Evolutionary conservation across 2,329 filamentous ascomycete species (phyloP).

Genomic region (Volutella citrinella): DNA sequence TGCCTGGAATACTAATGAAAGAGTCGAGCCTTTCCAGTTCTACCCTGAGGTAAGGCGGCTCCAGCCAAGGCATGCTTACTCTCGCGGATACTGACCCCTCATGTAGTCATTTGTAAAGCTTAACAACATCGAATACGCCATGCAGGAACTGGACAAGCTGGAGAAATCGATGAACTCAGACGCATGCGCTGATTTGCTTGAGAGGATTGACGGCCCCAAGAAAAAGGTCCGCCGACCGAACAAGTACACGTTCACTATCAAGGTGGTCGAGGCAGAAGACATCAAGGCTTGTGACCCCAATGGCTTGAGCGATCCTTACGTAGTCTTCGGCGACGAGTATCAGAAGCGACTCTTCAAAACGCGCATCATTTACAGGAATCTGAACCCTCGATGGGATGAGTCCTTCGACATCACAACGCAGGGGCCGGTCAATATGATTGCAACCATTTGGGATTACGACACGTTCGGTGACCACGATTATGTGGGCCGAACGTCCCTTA

Average conservation of each 20-base stretch:
- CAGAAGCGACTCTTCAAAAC: conserved; percentile 96
- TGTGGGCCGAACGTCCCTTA: conserved; percentile 92
- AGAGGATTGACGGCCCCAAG: conserved; percentile 67
- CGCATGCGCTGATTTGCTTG: conserved; percentile 78
- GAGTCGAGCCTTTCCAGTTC: conserved; percentile 95
- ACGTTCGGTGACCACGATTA: conserved; percentile 97
- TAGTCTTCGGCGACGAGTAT: conserved; percentile 95
- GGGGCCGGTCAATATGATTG: conserved; percentile 88
- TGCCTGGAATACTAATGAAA: conserved; percentile 87
- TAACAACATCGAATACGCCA: conserved; percentile 95
- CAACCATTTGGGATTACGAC: conserved; percentile 98
- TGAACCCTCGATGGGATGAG: conserved; percentile 97
- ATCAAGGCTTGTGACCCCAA: conserved; percentile 97
- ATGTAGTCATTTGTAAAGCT: conserved; percentile 89
- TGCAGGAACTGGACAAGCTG: conserved; percentile 85
- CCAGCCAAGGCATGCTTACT: no score
- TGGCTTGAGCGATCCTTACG: conserved; percentile 92
- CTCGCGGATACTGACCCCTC: conserved; percentile 26
- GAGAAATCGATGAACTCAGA: conserved; percentile 91
- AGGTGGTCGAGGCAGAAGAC: conserved; percentile 96
- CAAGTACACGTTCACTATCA: conserved; percentile 98
- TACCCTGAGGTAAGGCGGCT: conserved; percentile 80
- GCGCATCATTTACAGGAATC: conserved; percentile 80
- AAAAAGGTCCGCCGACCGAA: conserved; percentile 64
- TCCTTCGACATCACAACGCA: conserved; percentile 93